Conservation (phyloP, 2,329 filamentous ascomycete genomes). For the Incumbomyces delicatus region DNA sequence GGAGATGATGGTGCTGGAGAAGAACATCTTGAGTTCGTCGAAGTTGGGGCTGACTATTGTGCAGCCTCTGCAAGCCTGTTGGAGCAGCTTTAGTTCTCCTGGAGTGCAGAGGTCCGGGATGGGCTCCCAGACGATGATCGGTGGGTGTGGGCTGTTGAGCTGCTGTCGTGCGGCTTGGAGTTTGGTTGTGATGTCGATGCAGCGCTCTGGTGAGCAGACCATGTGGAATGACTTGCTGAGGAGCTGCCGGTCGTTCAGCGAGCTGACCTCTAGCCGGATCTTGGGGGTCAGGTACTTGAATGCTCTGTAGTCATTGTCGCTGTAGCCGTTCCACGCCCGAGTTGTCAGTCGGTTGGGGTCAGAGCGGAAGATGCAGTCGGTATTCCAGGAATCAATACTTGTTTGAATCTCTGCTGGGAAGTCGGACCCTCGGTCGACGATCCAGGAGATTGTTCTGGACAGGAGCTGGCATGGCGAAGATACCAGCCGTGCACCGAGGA, state of each 20-base stretch:
- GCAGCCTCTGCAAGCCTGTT: slow-evolving; percentile 43
- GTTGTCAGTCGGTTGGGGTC: slow-evolving; percentile 66
- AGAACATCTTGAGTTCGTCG: slow-evolving; percentile 75
- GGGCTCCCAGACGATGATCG: slow-evolving; percentile 85
- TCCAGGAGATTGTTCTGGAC: slow-evolving; percentile 70
- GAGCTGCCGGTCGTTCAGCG: slow-evolving; percentile 58
- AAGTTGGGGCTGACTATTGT: slow-evolving; percentile 72
- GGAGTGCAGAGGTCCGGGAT: slow-evolving; percentile 79
- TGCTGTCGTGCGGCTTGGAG: slow-evolving; percentile 48
- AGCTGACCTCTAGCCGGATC: slow-evolving; percentile 62
- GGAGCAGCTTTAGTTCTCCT: slow-evolving; percentile 46
- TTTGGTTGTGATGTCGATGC: slow-evolving; percentile 63
- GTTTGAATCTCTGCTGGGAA: slow-evolving; percentile 60
- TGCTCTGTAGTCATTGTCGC: slow-evolving; percentile 54
- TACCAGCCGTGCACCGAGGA: slow-evolving; percentile 79
- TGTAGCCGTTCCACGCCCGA: slow-evolving; percentile 86
- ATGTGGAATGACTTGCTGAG: slow-evolving; percentile 73
- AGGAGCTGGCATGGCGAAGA: slow-evolving; percentile 50
- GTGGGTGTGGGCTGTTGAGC: slow-evolving; percentile 31
- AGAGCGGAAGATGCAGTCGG: slow-evolving; percentile 58
- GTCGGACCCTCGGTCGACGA: slow-evolving; percentile 80
- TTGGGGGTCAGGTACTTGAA: slow-evolving; percentile 89
- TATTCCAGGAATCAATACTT: slow-evolving; percentile 65
- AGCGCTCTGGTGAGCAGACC: slow-evolving; percentile 70
- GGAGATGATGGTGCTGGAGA: slow-evolving; percentile 37